Conservation (phyloP, 2,329 filamentous ascomycete species). For the Seiridium unicorne region DNA sequence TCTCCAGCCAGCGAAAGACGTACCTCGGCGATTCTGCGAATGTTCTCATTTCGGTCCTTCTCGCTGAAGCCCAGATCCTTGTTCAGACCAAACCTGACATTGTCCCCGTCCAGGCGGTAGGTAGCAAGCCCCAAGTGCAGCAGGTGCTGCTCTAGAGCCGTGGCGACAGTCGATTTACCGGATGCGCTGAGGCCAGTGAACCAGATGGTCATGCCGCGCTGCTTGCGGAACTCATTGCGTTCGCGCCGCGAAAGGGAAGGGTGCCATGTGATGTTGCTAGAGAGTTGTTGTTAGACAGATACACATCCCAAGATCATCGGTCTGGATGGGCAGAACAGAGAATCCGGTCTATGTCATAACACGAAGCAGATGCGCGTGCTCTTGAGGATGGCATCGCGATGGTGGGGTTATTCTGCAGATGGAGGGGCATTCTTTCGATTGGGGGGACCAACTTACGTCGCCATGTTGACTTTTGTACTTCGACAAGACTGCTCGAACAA, state of each 20-base stretch:
- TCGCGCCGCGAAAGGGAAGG: constrained; percentile 75
- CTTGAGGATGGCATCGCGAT: constrained; percentile 11
- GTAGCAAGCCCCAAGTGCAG: constrained; percentile 79
- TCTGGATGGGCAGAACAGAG: not conserved
- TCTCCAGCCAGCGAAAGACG: not conserved
- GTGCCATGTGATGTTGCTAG: constrained; percentile 90
- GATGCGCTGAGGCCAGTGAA: constrained; percentile 95
- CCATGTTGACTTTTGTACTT: not conserved
- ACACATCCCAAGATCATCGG: not conserved
- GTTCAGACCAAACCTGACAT: constrained; percentile 96
- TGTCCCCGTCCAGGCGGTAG: constrained; percentile 97
- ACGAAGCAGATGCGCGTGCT: not conserved
- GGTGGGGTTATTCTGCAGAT: constrained; percentile 15
- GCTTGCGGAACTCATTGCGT: constrained; percentile 72
- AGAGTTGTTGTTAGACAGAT: not conserved
- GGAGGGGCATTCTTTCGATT: constrained; percentile 21
- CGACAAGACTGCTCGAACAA: not conserved
- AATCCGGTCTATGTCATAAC: not conserved
- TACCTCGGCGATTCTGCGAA: constrained; percentile 87
- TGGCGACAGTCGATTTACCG: constrained; percentile 96
- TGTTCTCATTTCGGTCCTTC: constrained; percentile 94
- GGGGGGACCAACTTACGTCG: not conserved
- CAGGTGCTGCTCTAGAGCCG: constrained; percentile 94
- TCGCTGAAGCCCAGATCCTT: constrained; percentile 96
- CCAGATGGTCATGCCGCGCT: constrained; percentile 94